phyloP scores from a whole-genome alignment of 495 filamentous ascomycete species.

The Umbilicaria muhlenbergii region DNA sequence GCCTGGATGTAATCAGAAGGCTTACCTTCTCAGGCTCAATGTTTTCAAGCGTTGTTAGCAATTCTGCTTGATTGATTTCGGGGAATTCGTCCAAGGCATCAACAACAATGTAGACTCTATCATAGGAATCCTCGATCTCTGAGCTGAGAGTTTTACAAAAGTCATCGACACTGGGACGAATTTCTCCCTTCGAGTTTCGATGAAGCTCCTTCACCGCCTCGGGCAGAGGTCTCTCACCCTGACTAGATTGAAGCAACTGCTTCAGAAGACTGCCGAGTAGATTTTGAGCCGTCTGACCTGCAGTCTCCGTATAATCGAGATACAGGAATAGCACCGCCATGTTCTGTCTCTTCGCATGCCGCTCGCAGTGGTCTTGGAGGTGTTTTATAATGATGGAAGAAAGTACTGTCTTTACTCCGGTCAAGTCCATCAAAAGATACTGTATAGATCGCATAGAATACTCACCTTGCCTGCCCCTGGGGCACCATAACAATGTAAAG shows the following conservation, averaged over 20 bases:
- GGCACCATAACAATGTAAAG: slow-evolving; percentile 11
- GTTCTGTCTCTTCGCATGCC: background rate
- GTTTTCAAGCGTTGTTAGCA: background rate
- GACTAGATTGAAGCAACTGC: slow-evolving; percentile 12
- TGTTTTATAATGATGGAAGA: slow-evolving; percentile 9
- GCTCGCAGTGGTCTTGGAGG: background rate
- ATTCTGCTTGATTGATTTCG: background rate
- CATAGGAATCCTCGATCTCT: background rate
- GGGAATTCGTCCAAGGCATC: slow-evolving; percentile 7
- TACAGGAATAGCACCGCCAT: slow-evolving; percentile 15
- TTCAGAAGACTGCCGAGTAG: slow-evolving; percentile 15
- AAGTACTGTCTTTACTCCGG: slow-evolving; percentile 8
- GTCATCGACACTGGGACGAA: too few species aligned
- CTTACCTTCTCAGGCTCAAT: slow-evolving; percentile 2
- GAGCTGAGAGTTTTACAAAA: too few species aligned
- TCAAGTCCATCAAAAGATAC: too few species aligned
- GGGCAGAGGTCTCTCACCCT: background rate
- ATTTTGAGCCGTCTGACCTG: slow-evolving; percentile 8
- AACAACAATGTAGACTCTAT: slow-evolving; percentile 3
- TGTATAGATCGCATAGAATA: background rate
- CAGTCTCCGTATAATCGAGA: slow-evolving; percentile 12
- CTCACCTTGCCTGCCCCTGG: slow-evolving; percentile 13
- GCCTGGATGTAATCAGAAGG: slow-evolving; percentile 5
- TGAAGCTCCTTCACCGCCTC: slow-evolving; percentile 4
- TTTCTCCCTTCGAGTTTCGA: background rate